phyloP scores from a whole-genome alignment of 768 basidiomycete genomes.

The Trametes villosa region DNA sequence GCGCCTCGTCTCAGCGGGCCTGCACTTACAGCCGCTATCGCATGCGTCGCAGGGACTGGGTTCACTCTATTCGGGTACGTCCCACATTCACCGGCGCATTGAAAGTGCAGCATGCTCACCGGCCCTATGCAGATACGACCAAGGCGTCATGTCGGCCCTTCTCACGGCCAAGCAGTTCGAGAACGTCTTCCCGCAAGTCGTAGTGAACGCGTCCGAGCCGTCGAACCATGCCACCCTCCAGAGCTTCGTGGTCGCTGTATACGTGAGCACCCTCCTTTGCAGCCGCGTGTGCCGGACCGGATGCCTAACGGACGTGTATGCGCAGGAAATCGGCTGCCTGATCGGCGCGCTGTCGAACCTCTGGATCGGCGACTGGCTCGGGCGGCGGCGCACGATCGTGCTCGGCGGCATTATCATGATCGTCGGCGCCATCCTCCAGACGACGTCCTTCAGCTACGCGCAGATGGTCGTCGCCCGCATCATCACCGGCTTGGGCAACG shows the following conservation, averaged over 20 bases:
- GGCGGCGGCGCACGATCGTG: conserved; percentile 60
- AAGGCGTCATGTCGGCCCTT: conserved; percentile 72
- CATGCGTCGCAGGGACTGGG: conserved; percentile 61
- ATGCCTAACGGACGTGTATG: not conserved
- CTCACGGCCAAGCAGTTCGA: conserved; percentile 65
- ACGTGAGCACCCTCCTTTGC: conserved; percentile 39
- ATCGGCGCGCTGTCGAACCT: conserved; percentile 66
- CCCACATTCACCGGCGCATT: not conserved
- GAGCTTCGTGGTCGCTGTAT: conserved; percentile 62
- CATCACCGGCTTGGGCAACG: conserved; percentile 68
- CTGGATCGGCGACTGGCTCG: conserved; percentile 61
- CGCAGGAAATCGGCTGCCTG: conserved; percentile 67
- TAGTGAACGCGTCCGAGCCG: conserved; percentile 42
- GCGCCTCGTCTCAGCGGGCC: conserved; percentile 45
- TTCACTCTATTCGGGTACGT: conserved; percentile 65
- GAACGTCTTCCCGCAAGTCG: conserved; percentile 58
- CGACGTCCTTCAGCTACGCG: conserved; percentile 58
- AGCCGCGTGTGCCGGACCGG: not conserved
- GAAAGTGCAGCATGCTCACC: not conserved
- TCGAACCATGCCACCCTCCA: conserved; percentile 58
- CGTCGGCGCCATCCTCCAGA: conserved; percentile 63
- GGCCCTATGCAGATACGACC: conserved; percentile 55
- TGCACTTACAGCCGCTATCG: conserved; percentile 51
- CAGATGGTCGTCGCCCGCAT: conserved; percentile 66
- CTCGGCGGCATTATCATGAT: conserved; percentile 64